Base-by-base conservation (phyloP, 176 grass and related monocot genomes). In the Puccinellia tenuiflora region DNA sequence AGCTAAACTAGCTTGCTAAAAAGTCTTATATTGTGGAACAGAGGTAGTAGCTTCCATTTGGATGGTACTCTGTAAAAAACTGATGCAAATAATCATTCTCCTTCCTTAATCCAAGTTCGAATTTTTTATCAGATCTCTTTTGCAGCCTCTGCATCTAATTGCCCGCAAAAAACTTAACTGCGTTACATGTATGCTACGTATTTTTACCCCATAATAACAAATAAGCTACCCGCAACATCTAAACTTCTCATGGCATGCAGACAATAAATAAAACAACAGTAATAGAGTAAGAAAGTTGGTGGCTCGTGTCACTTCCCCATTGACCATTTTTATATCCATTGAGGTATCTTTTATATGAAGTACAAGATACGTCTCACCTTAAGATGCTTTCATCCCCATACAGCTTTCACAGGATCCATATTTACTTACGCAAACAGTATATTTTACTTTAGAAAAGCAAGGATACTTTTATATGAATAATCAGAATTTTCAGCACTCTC, bases 311-410 rank as follows among this genome's bases (percentile, higher is more conserved):
- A 28, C n/a, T 30, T 25, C 38, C 50, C 21, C 28, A 21, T 64
- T 60, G 30, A 54, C 34, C 38, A 47, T 40, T 80, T 40, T 31
- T 5, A 25, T 78, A 65, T 56, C 29, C 1, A 29, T 3, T 34
- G 6, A 76, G 37, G 24, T 21, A 87, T 29, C 14, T 7, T 82
- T 76, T 57, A 17, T 82, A 51, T 81, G 38, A 80, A 28, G 75
- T 67, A 42, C 38, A 43, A 77, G 73, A 77, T 74, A 79, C 24
- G 51, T 25, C 24, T 77, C 43, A 38, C 25, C 20, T 82, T 51
- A 71, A 57, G 59, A 66, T 56, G 20, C 22, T 45, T 37, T 69
- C 15, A 68, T 61, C 5, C 45, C 55, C 15, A n/a, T 37, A 55
- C 25, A 33, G 8, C 73, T 63, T 64, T 12, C 26, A 35, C 13